Evolutionary conservation across 2,329 filamentous ascomycete species (phyloP).

Genomic region (Alternaria triticina): DNA sequence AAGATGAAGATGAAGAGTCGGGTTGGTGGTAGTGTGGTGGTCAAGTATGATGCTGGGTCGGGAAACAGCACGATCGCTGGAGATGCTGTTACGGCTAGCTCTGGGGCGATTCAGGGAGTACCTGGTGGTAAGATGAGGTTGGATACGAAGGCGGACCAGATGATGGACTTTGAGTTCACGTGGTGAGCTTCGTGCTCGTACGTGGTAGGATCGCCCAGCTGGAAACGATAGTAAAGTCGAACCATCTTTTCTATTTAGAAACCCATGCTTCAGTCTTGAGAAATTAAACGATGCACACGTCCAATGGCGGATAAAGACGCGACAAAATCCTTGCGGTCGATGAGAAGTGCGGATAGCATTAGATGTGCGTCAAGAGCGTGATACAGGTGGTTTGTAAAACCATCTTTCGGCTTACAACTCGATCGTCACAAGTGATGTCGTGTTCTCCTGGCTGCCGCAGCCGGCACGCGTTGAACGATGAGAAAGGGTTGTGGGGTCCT

Average conservation of each 20-base stretch:
- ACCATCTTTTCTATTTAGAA: background rate
- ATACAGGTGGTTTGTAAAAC: background rate
- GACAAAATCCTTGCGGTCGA: background rate
- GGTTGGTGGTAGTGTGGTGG: background rate
- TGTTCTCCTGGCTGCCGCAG: background rate
- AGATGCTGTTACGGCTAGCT: background rate
- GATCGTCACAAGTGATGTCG: background rate
- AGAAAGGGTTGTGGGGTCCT: background rate
- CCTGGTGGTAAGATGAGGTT: background rate
- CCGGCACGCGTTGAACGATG: background rate
- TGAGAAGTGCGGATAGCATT: background rate
- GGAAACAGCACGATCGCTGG: background rate
- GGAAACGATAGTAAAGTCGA: background rate
- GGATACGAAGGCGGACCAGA: background rate
- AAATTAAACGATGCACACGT: background rate
- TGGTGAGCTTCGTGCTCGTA: background rate
- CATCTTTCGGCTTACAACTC: background rate
- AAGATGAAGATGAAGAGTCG: constrained; percentile 24
- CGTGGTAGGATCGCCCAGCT: constrained; percentile 6
- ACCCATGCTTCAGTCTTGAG: background rate
- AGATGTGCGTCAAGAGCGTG: background rate
- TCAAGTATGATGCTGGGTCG: background rate
- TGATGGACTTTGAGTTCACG: background rate
- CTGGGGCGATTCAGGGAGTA: background rate
- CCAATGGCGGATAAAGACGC: background rate